A percentile compares a stretch with the other conserved stretches of the same genome.
Evolutionary conservation across 306 rosid genomes (phyloP).

Genomic region (Casuarina equisetifolia): DNA sequence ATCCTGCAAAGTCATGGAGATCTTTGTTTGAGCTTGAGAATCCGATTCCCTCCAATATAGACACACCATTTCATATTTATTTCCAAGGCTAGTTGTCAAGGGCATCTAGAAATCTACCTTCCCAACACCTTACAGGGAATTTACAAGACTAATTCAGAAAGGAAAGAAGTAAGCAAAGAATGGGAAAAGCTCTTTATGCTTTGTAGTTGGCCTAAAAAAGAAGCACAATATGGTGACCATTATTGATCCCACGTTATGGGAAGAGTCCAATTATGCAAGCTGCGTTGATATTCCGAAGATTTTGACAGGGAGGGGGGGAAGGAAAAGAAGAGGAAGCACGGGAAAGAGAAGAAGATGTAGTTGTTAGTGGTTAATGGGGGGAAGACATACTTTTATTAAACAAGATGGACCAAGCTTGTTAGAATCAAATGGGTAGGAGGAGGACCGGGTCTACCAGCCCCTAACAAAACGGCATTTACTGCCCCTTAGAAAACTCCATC

Average conservation of each 20-base stretch:
- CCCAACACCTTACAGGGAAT: too few relatives aligned
- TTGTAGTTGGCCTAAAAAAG: neutral
- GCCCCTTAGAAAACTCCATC: conserved; percentile 53
- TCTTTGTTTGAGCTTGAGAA: neutral
- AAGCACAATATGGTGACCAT: neutral
- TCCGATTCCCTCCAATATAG: too few relatives aligned
- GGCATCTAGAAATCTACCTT: too few relatives aligned
- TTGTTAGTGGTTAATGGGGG: neutral
- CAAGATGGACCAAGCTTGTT: conserved; percentile 23
- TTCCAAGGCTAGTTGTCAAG: too few relatives aligned
- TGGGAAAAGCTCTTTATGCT: neutral
- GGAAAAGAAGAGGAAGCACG: neutral
- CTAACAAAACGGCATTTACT: conserved; percentile 73
- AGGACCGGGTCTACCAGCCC: conserved; percentile 71
- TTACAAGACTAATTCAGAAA: too few relatives aligned
- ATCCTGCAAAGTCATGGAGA: neutral
- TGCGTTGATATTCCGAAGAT: too few relatives aligned
- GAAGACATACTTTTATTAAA: too few relatives aligned
- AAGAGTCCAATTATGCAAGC: too few relatives aligned
- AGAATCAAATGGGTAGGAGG: conserved; percentile 22
- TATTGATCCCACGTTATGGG: too few relatives aligned
- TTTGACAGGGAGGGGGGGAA: neutral
- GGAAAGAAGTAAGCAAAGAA: neutral
- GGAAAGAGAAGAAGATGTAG: neutral
- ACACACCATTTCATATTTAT: neutral